These are phyloP conservation scores for Sporothrix pallida DNA, from an alignment of 2,329 filamentous ascomycete species.

Conservation along the genomic window DNA sequence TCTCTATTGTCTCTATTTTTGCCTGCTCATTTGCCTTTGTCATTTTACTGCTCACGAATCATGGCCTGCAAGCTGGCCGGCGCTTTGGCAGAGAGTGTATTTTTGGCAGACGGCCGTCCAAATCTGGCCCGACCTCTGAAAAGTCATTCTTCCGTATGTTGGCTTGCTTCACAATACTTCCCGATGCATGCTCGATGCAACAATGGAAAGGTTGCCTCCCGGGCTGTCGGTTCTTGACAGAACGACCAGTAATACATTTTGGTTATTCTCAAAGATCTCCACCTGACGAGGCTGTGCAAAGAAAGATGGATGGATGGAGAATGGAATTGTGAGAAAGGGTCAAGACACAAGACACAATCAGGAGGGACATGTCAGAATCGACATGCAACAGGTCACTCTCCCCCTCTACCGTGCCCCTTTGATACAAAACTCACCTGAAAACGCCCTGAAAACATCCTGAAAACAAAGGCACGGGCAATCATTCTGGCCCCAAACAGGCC, in stretches of 20 bases:
- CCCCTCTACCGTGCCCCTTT: background rate
- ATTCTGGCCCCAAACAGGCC: conserved; percentile 27
- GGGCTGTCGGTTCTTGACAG: no score
- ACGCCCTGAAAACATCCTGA: background rate
- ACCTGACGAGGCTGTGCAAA: conserved; percentile 34
- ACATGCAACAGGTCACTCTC: background rate
- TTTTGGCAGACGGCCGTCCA: conserved; percentile 3
- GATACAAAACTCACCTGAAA: conserved; percentile 24
- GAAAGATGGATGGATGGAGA: background rate
- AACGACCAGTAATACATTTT: no score
- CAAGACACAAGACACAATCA: background rate
- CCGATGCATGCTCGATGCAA: background rate
- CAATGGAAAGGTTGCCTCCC: background rate
- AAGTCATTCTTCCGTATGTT: no score
- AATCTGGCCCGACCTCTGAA: no score
- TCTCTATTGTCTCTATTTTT: background rate
- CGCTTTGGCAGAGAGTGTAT: conserved; percentile 19
- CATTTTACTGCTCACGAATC: conserved; percentile 17
- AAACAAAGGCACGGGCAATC: background rate
- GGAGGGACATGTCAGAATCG: background rate
- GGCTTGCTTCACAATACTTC: no score
- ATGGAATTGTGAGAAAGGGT: background rate
- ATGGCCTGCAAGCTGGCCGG: conserved; percentile 21
- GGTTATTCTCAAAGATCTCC: background rate
- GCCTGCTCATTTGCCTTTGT: background rate